These are phyloP conservation scores for Myxozyma nipponensis DNA, from an alignment of 805 yeast genomes.

Conservation along the genomic window DNA sequence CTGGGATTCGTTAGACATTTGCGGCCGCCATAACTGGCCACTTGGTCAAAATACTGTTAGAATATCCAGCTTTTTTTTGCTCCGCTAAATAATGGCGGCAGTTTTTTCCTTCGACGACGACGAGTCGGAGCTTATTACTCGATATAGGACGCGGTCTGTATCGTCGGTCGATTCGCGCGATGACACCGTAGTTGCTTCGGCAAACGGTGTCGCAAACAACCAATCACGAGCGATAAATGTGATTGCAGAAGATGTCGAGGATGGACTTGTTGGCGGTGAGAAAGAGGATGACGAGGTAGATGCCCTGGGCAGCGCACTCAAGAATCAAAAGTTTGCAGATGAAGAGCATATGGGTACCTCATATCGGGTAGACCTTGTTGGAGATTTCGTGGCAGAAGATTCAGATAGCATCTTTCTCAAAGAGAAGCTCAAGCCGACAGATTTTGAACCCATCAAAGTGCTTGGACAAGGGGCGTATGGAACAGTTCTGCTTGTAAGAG, in stretches of 20 bases:
- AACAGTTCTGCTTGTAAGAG: conserved; percentile 73
- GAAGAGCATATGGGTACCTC: conserved; percentile 44
- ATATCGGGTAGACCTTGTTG: conserved; percentile 48
- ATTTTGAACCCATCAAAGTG: conserved; percentile 71
- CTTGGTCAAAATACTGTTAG: too few relatives aligned
- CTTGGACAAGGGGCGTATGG: conserved; percentile 89
- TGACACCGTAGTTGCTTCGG: conserved; percentile 4
- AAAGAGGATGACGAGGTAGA: conserved; percentile 12
- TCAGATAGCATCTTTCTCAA: conserved; percentile 26
- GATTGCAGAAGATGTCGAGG: conserved; percentile 1
- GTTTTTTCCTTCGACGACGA: conserved; percentile 32
- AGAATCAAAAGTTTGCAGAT: conserved; percentile 10
- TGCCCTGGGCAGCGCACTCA: conserved; percentile 10
- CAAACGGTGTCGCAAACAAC: not conserved
- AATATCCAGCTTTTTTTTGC: too few relatives aligned
- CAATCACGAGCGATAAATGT: not conserved
- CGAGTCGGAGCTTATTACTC: conserved; percentile 13
- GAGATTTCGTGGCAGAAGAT: conserved; percentile 37
- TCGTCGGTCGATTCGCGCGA: conserved; percentile 21
- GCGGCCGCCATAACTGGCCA: not conserved
- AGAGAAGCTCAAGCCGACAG: conserved; percentile 33
- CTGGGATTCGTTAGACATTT: not conserved
- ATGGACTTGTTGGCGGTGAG: not conserved
- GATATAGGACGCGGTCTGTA: conserved; percentile 15
- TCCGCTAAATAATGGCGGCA: conserved; percentile 28